Conservation (phyloP, 179 eudicot genomes). For the Sideroxylon spinosum region DNA sequence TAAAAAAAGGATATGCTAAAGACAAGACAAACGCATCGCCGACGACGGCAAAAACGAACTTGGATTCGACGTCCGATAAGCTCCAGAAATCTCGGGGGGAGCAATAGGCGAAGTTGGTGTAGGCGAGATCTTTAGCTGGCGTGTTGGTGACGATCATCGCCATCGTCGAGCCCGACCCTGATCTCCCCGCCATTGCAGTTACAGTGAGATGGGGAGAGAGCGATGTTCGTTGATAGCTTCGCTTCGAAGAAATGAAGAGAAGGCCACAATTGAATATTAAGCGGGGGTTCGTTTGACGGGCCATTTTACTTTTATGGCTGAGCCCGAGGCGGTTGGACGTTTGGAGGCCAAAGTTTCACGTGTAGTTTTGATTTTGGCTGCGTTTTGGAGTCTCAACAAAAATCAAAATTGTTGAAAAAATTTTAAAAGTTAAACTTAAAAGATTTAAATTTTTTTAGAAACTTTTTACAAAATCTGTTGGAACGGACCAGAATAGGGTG, state of each 20-base stretch:
- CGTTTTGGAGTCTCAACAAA: too few relatives aligned
- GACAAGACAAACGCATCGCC: constrained; percentile 49
- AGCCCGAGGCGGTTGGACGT: too few relatives aligned
- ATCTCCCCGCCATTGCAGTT: neutral
- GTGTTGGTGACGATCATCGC: constrained; percentile 64
- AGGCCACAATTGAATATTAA: neutral
- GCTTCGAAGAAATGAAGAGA: constrained; percentile 7
- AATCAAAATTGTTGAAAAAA: too few relatives aligned
- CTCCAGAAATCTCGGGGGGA: constrained; percentile 56
- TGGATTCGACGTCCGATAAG: constrained; percentile 49
- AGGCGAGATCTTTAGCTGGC: constrained; percentile 63
- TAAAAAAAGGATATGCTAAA: constrained; percentile 34
- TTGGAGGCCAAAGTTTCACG: too few relatives aligned
- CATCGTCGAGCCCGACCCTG: constrained; percentile 24
- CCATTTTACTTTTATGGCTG: too few relatives aligned
- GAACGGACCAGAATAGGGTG: too few relatives aligned
- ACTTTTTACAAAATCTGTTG: too few relatives aligned
- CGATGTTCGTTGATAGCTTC: neutral
- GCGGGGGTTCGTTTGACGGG: too few relatives aligned
- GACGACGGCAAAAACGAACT: constrained; percentile 37
- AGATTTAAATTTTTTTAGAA: too few relatives aligned
- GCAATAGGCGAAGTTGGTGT: constrained; percentile 69
- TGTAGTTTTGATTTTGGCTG: too few relatives aligned
- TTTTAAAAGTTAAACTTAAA: too few relatives aligned
- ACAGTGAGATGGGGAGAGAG: neutral